These are phyloP conservation scores for Scleroderma bovista DNA, from an alignment of 768 basidiomycete species.

Conservation along the genomic window DNA sequence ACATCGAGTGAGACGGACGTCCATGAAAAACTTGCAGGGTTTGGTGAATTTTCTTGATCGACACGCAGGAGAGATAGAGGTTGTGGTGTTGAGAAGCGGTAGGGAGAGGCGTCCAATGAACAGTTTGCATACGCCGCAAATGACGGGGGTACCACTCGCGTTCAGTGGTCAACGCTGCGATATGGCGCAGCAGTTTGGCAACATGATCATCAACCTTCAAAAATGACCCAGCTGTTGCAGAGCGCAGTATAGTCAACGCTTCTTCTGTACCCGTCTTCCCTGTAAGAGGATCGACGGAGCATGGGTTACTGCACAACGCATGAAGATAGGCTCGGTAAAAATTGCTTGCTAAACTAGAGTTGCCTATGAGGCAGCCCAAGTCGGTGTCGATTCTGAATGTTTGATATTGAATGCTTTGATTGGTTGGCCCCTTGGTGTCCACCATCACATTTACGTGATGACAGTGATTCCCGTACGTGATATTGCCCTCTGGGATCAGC, in stretches of 20 bases:
- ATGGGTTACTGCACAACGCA: constrained; percentile 26
- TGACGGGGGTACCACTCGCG: constrained; percentile 32
- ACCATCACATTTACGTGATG: constrained; percentile 1
- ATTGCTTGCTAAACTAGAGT: constrained; percentile 3
- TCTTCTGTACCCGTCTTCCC: constrained; percentile 4
- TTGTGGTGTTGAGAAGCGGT: constrained; percentile 25
- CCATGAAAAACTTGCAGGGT: constrained; percentile 4
- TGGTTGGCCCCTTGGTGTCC: background rate
- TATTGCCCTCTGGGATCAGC: constrained; percentile 13
- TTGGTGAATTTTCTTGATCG: constrained; percentile 19
- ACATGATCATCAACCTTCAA: constrained; percentile 24
- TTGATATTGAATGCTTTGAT: constrained; percentile 5
- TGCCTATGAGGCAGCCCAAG: constrained; percentile 16
- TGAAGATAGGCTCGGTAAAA: constrained; percentile 32
- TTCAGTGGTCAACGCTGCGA: constrained; percentile 26
- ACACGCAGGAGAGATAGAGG: constrained; percentile 16
- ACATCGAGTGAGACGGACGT: constrained; percentile 1
- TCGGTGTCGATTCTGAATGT: constrained; percentile 18
- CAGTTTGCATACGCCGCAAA: constrained; percentile 31
- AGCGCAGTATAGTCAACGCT: constrained; percentile 32
- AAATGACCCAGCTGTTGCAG: constrained; percentile 33
- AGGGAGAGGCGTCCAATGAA: constrained; percentile 23
- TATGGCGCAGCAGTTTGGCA: constrained; percentile 21
- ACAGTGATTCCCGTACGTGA: background rate
- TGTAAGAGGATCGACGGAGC: background rate